phyloP scores from a whole-genome alignment of 331 rosid genomes.

The Quercus phellos region DNA sequence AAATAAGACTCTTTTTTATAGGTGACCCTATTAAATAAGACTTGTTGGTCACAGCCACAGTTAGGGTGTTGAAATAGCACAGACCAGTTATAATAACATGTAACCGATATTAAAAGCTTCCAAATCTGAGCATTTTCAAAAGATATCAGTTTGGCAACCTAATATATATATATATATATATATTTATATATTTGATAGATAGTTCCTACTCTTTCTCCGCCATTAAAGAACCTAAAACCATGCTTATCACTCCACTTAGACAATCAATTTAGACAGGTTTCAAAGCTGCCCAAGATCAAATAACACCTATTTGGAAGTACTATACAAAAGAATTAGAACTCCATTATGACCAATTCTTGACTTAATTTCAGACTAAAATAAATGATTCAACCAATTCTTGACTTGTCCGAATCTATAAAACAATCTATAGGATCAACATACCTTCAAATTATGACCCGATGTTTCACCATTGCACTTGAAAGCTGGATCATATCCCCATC shows the following conservation, averaged over 20 bases:
- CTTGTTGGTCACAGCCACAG: not conserved
- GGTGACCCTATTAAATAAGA: not conserved
- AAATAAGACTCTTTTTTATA: no score
- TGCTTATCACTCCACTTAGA: not conserved
- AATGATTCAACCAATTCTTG: no score
- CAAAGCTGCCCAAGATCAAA: not conserved
- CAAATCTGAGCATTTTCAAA: not conserved
- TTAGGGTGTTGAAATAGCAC: not conserved
- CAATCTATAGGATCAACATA: conserved; percentile 10
- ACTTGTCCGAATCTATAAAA: no score
- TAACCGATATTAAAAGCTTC: not conserved
- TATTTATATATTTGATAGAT: no score
- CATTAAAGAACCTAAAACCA: not conserved
- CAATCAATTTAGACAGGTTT: not conserved
- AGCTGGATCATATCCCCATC: conserved; percentile 27
- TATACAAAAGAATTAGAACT: no score
- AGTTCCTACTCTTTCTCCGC: not conserved
- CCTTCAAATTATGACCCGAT: conserved; percentile 39
- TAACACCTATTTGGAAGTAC: not conserved
- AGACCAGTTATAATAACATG: not conserved
- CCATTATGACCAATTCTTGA: no score
- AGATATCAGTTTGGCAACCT: not conserved
- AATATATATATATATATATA: no score
- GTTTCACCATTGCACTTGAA: conserved; percentile 32
- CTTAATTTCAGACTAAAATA: no score